A percentile compares a stretch with the other conserved stretches of the same genome.
Conservation (phyloP, 345 rosid species). For the Garcia nutans region DNA sequence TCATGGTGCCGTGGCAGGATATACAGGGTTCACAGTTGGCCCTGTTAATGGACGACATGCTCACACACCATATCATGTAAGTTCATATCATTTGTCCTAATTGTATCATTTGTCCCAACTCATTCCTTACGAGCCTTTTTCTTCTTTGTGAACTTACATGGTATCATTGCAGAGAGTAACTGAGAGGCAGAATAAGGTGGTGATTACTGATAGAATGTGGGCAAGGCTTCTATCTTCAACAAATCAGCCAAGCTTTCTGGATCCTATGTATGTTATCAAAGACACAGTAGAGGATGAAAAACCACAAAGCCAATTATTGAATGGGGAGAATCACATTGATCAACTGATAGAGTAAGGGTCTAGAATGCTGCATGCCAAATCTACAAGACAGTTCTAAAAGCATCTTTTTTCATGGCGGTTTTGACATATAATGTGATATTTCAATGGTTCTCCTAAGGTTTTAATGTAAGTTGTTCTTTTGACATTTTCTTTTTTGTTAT, state of each 20-base stretch:
- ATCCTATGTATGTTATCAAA: conserved; percentile 1
- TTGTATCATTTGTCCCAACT: not conserved
- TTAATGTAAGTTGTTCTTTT: not conserved
- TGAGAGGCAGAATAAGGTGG: conserved; percentile 64
- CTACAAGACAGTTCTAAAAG: not conserved
- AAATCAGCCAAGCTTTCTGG: conserved; percentile 74
- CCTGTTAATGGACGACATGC: conserved; percentile 26
- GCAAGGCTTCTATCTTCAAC: conserved; percentile 74
- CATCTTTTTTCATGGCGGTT: not conserved
- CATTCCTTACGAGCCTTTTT: not conserved
- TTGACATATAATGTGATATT: not conserved
- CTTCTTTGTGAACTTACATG: not conserved
- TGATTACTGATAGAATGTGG: conserved; percentile 91
- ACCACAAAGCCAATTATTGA: not conserved
- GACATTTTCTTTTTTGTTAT: too few species aligned
- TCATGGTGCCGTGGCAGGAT: conserved; percentile 32
- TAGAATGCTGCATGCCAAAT: not conserved
- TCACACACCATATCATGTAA: conserved; percentile 20
- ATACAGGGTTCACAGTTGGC: conserved; percentile 26
- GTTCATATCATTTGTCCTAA: not conserved
- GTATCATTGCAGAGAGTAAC: conserved; percentile 51
- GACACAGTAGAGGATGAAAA: conserved; percentile 4
- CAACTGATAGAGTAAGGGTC: not conserved
- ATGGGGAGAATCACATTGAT: conserved; percentile 2
- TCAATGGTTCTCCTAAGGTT: not conserved